Base-by-base conservation (phyloP, 371 early-diverging fungal species). In the Saksenaea oblongispora region DNA sequence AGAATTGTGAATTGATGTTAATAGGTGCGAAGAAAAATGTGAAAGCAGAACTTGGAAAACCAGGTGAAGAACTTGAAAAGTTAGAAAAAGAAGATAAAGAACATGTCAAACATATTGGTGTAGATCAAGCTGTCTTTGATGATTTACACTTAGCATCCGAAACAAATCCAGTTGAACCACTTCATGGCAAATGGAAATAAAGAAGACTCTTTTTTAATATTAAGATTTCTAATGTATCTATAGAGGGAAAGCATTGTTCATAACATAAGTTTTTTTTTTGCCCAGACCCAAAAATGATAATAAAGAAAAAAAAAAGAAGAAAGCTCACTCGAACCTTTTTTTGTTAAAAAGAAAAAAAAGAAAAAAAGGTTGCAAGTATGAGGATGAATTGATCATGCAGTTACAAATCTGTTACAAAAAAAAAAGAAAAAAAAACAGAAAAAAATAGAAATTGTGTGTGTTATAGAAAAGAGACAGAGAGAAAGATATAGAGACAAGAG, bases 1-100 rank as follows among this genome's bases (percentile, higher is more conserved):
- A 67, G 4, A 54, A 74, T 35, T 58, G 71, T 22, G 79, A 81
- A 41, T 22, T 81, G 10, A 56, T 81, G 51, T 54, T 81, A 5
- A 70, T 81, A 31, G 82, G 82, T 14, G 75, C 79, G 2, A 65
- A 61, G 11, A 64, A 73, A 8, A 69, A 81, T 47, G 62, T 79
- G 10, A 17, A 42, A n/a, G 54, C 56, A 14, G 77, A 76, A 53
- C 65, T 79, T 34, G 82, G 78, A 17, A 56, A 71, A 22, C 66
- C 68, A 10, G 79, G 72, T 9, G 58, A 79, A 54, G 67, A 63
- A 7, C 65, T 77, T 0, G 62, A 72, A 27, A 47, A 72, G 31
- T 56, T 67, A 63, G 65, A 67, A 51, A 59, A 65, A 27, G 58
- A 77, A 34, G 74, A 74, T 28, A 70, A 74, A 17, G 61, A 61